phyloP scores from a whole-genome alignment of 371 early-diverging fungal genomes.

The Saksenaea vasiformis region DNA sequence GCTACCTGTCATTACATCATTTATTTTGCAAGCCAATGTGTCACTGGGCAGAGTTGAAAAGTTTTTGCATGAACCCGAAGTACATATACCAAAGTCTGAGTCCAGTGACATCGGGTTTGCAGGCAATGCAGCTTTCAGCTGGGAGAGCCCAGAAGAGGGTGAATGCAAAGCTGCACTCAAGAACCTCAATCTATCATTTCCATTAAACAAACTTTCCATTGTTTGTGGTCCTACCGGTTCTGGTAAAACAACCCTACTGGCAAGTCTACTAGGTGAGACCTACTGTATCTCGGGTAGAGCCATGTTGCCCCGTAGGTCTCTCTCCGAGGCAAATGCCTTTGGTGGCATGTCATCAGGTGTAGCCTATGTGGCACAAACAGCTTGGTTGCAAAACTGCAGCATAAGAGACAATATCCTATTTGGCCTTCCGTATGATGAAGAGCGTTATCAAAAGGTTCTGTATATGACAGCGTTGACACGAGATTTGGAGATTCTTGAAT shows the following conservation, averaged over 20 bases:
- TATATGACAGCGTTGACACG: conserved; percentile 73
- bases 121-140: conserved; percentile 53
- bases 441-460: conserved; percentile 64
- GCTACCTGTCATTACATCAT: conserved; percentile 67
- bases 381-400: conserved; percentile 83
- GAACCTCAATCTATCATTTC: conserved; percentile 59
- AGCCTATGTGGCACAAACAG: conserved; percentile 81
- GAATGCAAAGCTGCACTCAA: conserved; percentile 51
- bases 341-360: conserved; percentile 55
- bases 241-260: conserved; percentile 79
- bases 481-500: conserved; percentile 79
- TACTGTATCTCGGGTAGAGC: conserved; percentile 44
- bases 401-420: conserved; percentile 84
- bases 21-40: conserved; percentile 68
- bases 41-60: conserved; percentile 69
- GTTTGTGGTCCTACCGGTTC: conserved; percentile 80
- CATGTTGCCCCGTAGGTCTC: conserved; percentile 45
- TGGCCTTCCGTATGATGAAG: conserved; percentile 68
- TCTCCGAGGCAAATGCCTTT: conserved; percentile 5
- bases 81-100: conserved; percentile 26
- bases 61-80: conserved; percentile 71
- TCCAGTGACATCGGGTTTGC: conserved; percentile 40
- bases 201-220: conserved; percentile 67
- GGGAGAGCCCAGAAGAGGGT: conserved; percentile 36
- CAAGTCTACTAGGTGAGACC: conserved; percentile 65